phyloP scores from a whole-genome alignment of 495 filamentous ascomycete species.

The Pyrenula aspistea region DNA sequence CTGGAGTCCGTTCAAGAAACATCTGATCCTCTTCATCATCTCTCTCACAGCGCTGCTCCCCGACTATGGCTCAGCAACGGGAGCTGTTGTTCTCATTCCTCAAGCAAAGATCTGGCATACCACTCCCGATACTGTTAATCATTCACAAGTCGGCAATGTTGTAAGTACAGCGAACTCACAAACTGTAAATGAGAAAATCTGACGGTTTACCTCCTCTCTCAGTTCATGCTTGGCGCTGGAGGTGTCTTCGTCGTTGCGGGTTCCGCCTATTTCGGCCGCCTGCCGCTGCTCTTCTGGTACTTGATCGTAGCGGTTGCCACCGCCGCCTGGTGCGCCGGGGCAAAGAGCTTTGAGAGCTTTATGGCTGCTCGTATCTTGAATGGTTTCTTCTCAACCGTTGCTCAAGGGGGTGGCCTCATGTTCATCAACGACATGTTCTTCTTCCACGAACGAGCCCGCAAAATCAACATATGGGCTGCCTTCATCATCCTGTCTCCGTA shows the following conservation, averaged over 20 bases:
- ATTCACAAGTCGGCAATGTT: conserved; percentile 42
- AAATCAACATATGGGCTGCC: conserved; percentile 50
- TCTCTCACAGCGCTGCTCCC: conserved; percentile 40
- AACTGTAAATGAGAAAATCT: too few species aligned
- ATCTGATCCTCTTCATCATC: conserved; percentile 40
- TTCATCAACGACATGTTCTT: conserved; percentile 28
- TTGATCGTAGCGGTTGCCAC: conserved; percentile 33
- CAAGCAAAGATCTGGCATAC: conserved; percentile 36
- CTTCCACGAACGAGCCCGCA: conserved; percentile 16
- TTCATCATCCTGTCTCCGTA: conserved; percentile 45
- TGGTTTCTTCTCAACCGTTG: conserved; percentile 49
- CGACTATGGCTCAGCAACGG: conserved; percentile 44
- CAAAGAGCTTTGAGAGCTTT: conserved; percentile 39
- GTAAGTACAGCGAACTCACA: too few species aligned
- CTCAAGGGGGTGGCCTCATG: conserved; percentile 44
- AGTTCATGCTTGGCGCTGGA: conserved; percentile 44
- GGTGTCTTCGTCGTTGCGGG: conserved; percentile 43
- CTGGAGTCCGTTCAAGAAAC: conserved; percentile 40
- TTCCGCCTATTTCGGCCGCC: conserved; percentile 46
- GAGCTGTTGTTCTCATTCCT: conserved; percentile 39
- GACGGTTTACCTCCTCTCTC: too few species aligned
- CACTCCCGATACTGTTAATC: conserved; percentile 37
- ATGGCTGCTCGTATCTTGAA: conserved; percentile 49
- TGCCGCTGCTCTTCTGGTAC: conserved; percentile 51
- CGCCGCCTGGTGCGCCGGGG: conserved; percentile 39